A percentile compares a stretch with the other conserved stretches of the same genome.
Evolutionary conservation across 805 yeast species (phyloP).

Genomic region (Wickerhamiella siamensis): DNA sequence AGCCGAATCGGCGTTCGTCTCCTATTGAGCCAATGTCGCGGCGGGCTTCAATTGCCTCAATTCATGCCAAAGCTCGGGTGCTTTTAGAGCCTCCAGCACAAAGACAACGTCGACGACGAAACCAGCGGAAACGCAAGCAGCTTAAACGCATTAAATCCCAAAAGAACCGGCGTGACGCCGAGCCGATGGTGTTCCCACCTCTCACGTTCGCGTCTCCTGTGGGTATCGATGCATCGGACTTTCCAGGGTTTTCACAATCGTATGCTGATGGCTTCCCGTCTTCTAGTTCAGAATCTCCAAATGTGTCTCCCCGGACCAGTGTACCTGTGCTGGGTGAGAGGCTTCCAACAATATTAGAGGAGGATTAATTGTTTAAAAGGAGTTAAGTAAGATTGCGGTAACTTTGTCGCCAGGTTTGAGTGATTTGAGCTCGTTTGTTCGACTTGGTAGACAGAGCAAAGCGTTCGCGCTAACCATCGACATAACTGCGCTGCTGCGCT

Average conservation of each 20-base stretch:
- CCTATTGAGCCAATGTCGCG: neutral
- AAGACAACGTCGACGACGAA: neutral
- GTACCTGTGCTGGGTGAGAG: no score
- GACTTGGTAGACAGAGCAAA: conserved; percentile 31
- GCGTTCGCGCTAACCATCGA: conserved; percentile 37
- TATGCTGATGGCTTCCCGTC: no score
- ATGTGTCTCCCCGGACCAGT: no score
- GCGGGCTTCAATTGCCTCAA: neutral
- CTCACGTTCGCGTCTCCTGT: no score
- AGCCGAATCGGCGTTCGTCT: no score
- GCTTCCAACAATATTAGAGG: no score
- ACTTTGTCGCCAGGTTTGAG: conserved; percentile 13
- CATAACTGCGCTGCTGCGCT: conserved; percentile 36
- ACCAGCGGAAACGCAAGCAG: neutral
- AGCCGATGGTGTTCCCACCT: no score
- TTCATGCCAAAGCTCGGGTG: neutral
- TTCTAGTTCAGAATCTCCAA: no score
- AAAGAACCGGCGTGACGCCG: no score
- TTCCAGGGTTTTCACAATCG: no score
- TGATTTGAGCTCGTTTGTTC: neutral
- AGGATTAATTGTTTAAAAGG: neutral
- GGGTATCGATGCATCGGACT: no score
- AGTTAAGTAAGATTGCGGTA: conserved; percentile 10
- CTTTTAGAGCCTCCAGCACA: neutral
- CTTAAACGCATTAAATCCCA: neutral